Evolutionary conservation across 306 rosid species (phyloP), one percentile per base, ranked within the genome.

Genomic region (Prosopis cineraria): DNA sequence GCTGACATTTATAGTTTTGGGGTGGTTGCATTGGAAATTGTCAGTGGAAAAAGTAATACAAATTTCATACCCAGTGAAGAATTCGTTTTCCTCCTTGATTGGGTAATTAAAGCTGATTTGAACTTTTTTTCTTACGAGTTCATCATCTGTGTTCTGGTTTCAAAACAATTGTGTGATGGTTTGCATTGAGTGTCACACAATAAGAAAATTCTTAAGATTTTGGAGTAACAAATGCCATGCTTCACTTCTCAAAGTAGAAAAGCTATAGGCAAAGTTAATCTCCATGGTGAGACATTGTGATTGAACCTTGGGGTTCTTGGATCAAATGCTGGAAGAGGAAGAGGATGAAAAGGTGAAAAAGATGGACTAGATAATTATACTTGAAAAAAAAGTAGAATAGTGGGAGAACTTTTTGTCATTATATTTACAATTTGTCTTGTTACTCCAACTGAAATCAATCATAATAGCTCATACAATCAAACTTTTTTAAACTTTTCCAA

Each of bases 21-120:
- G n/a, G 65, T 58, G 3, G 65, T 58, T 25, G 34, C 65, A 58
- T 58, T 58, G 65, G 65, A 58, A 58, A 58, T 27, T 27, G 36
- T 58, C 36, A 58, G 65, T 27, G 65, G 65, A 58, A 58, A 29
- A 36, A 58, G 65, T 29, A 58, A 58, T 27, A 14, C 36, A 27
- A 27, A 6, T 58, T 58, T 58, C 37, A 58, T 4, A 29, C 9
- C 37, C 34, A 13, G n/a, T 6, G n/a, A 27, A 7, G 37, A 25
- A 27, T 12, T 27, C 7, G 12, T 58, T 27, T 58, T 27, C n/a
- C 65, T 58, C 65, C 65, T 58, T 27, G 65, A 58, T 58, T 58
- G 65, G 65, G 65, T 58, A 58, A 58, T 27, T 58, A 58, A 27
- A 27, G 19, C 34, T 29, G 13, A 58, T 58, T 58, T 58, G 65